Conservation (phyloP, 1,284 basidiomycete species). For the Moesziomyces parantarcticus region DNA sequence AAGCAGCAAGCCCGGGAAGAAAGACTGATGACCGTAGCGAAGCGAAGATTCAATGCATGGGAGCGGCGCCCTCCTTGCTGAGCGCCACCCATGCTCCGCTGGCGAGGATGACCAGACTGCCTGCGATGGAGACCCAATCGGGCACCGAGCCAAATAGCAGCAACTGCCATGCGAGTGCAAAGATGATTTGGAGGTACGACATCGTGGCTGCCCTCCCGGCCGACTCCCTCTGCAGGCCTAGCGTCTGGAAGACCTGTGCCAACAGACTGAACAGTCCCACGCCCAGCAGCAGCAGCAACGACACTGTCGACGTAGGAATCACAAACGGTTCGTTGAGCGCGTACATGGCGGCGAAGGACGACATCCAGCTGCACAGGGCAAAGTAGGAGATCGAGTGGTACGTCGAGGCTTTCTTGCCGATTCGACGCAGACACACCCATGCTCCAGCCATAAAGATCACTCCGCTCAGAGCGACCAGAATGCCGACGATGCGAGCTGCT, state of each 20-base stretch:
- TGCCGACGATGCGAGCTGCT: constrained; percentile 30
- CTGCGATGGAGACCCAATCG: constrained; percentile 34
- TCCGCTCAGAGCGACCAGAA: constrained; percentile 73
- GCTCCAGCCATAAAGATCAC: constrained; percentile 75
- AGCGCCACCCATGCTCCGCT: constrained; percentile 46
- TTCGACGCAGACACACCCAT: constrained; percentile 77
- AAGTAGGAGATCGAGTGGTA: constrained; percentile 79
- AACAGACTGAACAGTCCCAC: constrained; percentile 51
- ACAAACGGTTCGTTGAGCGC: constrained; percentile 35
- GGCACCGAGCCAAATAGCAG: constrained; percentile 27
- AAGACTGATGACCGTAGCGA: too few relatives aligned
- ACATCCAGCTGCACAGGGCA: constrained; percentile 74
- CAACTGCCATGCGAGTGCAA: constrained; percentile 42
- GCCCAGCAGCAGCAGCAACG: constrained; percentile 30
- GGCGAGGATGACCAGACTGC: constrained; percentile 39
- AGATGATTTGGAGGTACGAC: constrained; percentile 50
- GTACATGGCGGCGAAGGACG: constrained; percentile 69
- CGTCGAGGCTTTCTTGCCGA: constrained; percentile 79
- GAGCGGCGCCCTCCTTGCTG: constrained; percentile 19
- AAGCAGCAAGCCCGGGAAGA: too few relatives aligned
- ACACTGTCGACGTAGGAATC: constrained; percentile 25
- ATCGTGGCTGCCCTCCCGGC: constrained; percentile 49
- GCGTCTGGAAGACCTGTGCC: constrained; percentile 52
- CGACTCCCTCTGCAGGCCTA: constrained; percentile 52
- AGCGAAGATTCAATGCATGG: constrained; percentile 18